Percentiles rank a stretch among this genome's conserved stretches.
Conservation (phyloP, 2,329 filamentous ascomycete genomes). For the Atkinsonella texensis region DNA sequence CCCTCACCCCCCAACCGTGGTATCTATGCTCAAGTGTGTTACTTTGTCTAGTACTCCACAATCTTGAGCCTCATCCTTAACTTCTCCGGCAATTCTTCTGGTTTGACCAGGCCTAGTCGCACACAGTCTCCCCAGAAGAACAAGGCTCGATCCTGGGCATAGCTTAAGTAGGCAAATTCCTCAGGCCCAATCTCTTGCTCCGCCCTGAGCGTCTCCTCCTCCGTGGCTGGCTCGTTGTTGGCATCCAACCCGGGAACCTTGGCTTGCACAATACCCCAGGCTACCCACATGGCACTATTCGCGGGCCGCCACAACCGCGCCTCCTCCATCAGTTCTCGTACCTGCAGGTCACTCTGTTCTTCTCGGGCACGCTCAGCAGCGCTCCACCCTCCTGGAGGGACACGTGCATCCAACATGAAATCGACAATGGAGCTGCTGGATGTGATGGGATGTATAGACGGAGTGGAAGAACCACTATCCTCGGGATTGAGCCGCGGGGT, state of each 20-base stretch:
- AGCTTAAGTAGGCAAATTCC: constrained; percentile 86
- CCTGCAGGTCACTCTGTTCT: constrained; percentile 51
- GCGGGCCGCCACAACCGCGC: constrained; percentile 75
- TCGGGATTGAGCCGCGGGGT: constrained; percentile 37
- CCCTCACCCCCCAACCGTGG: not conserved
- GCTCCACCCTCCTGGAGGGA: constrained; percentile 40
- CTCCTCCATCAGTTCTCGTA: constrained; percentile 64
- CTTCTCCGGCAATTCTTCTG: constrained; percentile 64
- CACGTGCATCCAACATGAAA: constrained; percentile 74
- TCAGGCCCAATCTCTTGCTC: constrained; percentile 49
- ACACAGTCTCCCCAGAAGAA: constrained; percentile 94
- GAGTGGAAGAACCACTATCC: constrained; percentile 27
- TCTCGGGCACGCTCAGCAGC: constrained; percentile 46
- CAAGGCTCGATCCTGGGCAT: constrained; percentile 79
- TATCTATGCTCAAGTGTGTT: not conserved
- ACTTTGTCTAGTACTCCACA: constrained; percentile 45
- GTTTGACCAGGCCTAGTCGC: constrained; percentile 58
- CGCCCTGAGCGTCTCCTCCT: constrained; percentile 20
- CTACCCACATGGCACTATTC: constrained; percentile 83
- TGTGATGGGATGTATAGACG: constrained; percentile 23
- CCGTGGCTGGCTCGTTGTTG: constrained; percentile 23
- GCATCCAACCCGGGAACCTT: constrained; percentile 62
- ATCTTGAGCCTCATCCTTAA: constrained; percentile 55
- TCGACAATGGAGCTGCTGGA: constrained; percentile 44
- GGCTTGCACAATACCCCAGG: constrained; percentile 94